A percentile compares a stretch with the other conserved stretches of the same genome.
These are phyloP conservation scores for Fusarium falciforme DNA, from an alignment of 2,329 filamentous ascomycete species.

Conservation along the genomic window DNA sequence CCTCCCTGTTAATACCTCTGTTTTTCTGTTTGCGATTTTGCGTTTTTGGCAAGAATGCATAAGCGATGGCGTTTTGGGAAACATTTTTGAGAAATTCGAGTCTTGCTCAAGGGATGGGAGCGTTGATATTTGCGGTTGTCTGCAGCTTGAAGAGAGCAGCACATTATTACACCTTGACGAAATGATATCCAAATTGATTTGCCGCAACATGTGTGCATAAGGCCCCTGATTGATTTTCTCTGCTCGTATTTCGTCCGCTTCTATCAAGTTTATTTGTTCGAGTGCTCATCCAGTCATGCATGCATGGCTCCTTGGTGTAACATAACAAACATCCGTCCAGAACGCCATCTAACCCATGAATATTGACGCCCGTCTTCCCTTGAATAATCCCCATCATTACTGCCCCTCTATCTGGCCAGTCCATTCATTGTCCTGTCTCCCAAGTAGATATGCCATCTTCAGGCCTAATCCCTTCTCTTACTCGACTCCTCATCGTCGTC, in stretches of 20 bases:
- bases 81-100: constrained; percentile 5
- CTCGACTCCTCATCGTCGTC: constrained; percentile 46
- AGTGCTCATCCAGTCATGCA: not conserved
- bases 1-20: constrained; percentile 5
- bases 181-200: constrained; percentile 39
- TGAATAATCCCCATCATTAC: constrained; percentile 6
- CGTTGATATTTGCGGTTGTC: constrained; percentile 22
- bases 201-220: constrained; percentile 4
- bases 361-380: constrained; percentile 1
- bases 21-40: constrained; percentile 14
- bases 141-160: constrained; percentile 8
- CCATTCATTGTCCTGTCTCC: constrained; percentile 1
- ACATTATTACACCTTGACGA: constrained; percentile 23
- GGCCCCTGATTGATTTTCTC: not conserved
- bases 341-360: constrained; percentile 38
- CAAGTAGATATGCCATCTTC: not conserved
- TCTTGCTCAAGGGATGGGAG: constrained; percentile 8
- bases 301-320: constrained; percentile 1
- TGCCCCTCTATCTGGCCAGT: not conserved
- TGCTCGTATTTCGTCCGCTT: constrained; percentile 9
- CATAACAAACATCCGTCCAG: constrained; percentile 24
- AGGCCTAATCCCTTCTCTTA: constrained; percentile 23
- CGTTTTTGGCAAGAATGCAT: constrained; percentile 29
- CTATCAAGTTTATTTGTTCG: constrained; percentile 4
- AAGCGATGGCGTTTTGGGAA: constrained; percentile 48